Evolutionary conservation across 2,329 filamentous ascomycete species (phyloP), one percentile per base, ranked within the genome.

Genomic region (Gliomastix tumulicola): DNA sequence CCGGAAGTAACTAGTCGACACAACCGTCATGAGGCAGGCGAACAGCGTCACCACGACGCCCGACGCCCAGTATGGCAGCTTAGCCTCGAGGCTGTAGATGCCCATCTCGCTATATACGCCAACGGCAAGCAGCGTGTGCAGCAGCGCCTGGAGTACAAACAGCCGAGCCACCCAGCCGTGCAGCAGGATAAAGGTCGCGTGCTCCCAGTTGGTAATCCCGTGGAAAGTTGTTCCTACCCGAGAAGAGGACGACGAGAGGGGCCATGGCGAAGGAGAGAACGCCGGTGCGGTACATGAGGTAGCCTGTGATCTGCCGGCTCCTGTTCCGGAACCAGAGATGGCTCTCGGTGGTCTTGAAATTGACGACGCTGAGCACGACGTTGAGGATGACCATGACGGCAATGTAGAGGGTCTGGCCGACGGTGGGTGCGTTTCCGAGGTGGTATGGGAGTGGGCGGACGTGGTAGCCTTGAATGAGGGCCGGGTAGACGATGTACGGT

Each of bases 151-250:
- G 0, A 72, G 31, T 2, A 60, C 59, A 19, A 56, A 62, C 7
- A 74, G 53, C 17, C 59, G 50, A 1, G 68, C 69, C 2, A 69
- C 50, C 66, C 63, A 70, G 11, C 66, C 61, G 46, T 73, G 68
- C 2, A 71, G 50, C 3, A 70, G 44, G 8, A 71, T 30, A 42
- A 55, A 70, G 2, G 68, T 71, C 1, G 57, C 56, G 39, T 68
- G 60, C 3, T 54, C 59, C 65, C 66, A 71, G 43, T 65, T 55
- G 16, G 70, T 71, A 2, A 70, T 27, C 51, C 60, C 65, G 1
- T 72, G 55, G 55, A 3, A 72, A 17, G 36, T 67, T 72, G 43
- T 74, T 73, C 2, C 70, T 53, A 0, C 60, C 53, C 0, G 62
- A 55, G 37, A 65, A 71, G 4, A 74, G 55, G 11, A 72, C 48